A percentile compares a stretch with the other conserved stretches of the same genome.
Conservation (phyloP, 2,329 filamentous ascomycete species). For the Colletotrichum lini region DNA sequence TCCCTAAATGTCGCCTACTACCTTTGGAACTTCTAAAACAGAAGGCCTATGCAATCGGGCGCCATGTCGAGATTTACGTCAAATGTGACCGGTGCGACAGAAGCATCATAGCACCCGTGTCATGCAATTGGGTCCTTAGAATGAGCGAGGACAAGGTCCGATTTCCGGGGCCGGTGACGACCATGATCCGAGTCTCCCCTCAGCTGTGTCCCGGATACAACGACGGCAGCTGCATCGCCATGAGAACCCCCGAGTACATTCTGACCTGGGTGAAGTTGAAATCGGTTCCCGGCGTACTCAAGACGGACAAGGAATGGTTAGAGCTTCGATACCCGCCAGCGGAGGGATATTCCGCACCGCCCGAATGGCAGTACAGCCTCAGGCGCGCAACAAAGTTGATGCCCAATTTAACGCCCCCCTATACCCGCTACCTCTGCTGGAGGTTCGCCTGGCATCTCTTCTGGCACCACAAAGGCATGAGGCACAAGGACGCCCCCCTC, state of each 20-base stretch:
- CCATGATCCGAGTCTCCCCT: not conserved
- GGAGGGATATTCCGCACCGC: not conserved
- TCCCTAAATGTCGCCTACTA: not conserved
- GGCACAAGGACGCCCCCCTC: conserved; percentile 7
- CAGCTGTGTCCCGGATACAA: not conserved
- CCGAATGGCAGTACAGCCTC: conserved; percentile 7
- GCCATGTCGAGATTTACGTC: not conserved
- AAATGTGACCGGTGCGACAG: conserved; percentile 6
- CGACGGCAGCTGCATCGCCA: conserved; percentile 1
- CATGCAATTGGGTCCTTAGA: not conserved
- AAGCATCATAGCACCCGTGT: not conserved
- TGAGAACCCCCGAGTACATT: not conserved
- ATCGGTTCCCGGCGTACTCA: not conserved
- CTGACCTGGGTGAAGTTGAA: not conserved
- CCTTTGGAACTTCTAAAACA: not conserved
- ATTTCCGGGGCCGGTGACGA: not conserved
- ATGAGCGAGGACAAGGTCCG: not conserved
- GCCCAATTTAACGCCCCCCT: not conserved
- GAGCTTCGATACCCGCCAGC: not conserved
- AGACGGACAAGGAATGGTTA: conserved; percentile 3
- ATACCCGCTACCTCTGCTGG: conserved; percentile 4
- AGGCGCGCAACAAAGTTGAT: not conserved
- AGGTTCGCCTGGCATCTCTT: conserved; percentile 19
- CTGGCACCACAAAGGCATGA: conserved; percentile 1
- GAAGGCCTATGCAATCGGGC: not conserved